Conservation (phyloP, 2,329 filamentous ascomycete species). For the Cladosporium velox region DNA sequence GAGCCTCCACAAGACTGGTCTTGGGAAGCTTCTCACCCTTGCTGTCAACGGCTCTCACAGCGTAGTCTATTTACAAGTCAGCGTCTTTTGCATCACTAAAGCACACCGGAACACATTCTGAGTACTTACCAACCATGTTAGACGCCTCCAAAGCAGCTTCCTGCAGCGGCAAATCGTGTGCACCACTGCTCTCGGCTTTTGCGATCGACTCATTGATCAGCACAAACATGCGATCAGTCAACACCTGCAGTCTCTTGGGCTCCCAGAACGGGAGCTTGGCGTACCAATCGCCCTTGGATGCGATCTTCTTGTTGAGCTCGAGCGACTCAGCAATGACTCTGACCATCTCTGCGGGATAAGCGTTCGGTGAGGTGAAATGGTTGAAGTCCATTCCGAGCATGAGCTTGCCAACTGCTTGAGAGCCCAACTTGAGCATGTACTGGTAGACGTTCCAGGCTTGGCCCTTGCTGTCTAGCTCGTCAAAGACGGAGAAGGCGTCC, state of each 20-base stretch:
- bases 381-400: conserved; percentile 48
- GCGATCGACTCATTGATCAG: conserved; percentile 37
- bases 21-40: conserved; percentile 58
- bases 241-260: conserved; percentile 46
- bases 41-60: conserved; percentile 55
- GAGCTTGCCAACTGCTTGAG: conserved; percentile 48
- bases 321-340: conserved; percentile 53
- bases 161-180: conserved; percentile 40
- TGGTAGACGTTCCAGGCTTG: conserved; percentile 53
- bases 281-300: conserved; percentile 59
- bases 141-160: conserved; percentile 42
- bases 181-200: conserved; percentile 37
- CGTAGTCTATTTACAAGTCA: conserved; percentile 47
- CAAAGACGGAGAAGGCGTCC: conserved; percentile 52
- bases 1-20: conserved; percentile 42
- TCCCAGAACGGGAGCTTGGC: conserved; percentile 60
- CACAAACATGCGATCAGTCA: conserved; percentile 40
- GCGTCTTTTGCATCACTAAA: conserved; percentile 24
- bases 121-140: conserved; percentile 23
- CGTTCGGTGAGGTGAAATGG: conserved; percentile 54
- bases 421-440: conserved; percentile 53
- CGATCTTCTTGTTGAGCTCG: conserved; percentile 61
- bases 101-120: conserved; percentile 17
- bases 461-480: conserved; percentile 50
- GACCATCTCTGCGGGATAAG: conserved; percentile 48